phyloP scores from a whole-genome alignment of 2,329 filamentous ascomycete species.

The Graphium sp. region DNA sequence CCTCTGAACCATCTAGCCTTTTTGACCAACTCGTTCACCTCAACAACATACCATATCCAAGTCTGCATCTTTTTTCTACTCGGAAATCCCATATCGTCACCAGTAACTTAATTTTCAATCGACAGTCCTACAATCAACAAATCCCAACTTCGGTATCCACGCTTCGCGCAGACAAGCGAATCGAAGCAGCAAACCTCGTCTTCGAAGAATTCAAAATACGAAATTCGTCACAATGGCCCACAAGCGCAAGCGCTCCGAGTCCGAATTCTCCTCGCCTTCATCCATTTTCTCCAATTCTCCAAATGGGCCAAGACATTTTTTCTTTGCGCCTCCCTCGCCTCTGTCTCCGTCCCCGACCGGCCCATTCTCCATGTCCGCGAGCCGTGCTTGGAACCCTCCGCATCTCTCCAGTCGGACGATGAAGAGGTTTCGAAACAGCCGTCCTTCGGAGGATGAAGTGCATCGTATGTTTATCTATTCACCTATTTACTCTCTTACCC shows the following conservation, averaged over 20 bases:
- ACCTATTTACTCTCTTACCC: neutral
- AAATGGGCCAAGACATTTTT: slow-evolving; percentile 13
- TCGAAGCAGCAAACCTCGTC: too few relatives aligned
- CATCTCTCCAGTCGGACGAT: slow-evolving; percentile 39
- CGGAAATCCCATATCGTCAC: too few relatives aligned
- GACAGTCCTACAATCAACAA: too few relatives aligned
- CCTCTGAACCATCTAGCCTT: too few relatives aligned
- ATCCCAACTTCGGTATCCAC: too few relatives aligned
- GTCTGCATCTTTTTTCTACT: too few relatives aligned
- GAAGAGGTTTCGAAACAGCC: slow-evolving; percentile 42
- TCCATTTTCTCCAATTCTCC: too few relatives aligned
- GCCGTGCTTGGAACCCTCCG: slow-evolving; percentile 6
- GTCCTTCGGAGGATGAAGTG: slow-evolving; percentile 37
- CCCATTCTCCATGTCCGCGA: slow-evolving; percentile 12
- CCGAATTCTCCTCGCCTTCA: slow-evolving; percentile 26
- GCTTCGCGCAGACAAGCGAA: too few relatives aligned
- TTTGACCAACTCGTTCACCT: too few relatives aligned
- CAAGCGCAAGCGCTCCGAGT: slow-evolving; percentile 48
- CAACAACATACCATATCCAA: too few relatives aligned
- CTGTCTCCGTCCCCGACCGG: slow-evolving; percentile 13
- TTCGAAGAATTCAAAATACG: too few relatives aligned
- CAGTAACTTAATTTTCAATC: too few relatives aligned
- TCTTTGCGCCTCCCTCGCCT: slow-evolving; percentile 14
- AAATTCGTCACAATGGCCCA: slow-evolving; percentile 28
- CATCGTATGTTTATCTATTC: slow-evolving; percentile 27